Conservation (phyloP, 2,329 filamentous ascomycete genomes). For the Claviceps capensis region DNA sequence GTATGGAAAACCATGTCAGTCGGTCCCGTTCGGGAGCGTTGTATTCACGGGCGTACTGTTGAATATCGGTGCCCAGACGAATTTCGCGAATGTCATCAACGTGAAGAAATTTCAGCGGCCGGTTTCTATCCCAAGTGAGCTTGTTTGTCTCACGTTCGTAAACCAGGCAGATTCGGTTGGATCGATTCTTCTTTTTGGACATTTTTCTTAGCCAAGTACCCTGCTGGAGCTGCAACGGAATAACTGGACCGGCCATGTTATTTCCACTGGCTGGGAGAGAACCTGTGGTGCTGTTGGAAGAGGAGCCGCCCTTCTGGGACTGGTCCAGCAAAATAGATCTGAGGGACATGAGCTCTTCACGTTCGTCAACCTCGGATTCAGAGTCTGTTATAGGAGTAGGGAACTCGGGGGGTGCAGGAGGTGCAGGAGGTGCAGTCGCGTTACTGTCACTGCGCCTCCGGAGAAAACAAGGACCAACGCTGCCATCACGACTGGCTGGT, state of each 20-base stretch:
- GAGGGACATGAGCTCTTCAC: constrained; percentile 26
- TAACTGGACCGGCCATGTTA: constrained; percentile 51
- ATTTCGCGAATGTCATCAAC: constrained; percentile 94
- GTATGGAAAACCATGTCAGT: constrained; percentile 73
- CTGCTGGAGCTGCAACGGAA: constrained; percentile 62
- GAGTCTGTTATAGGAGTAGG: constrained; percentile 31
- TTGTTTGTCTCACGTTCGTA: constrained; percentile 75
- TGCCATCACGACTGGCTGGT: constrained; percentile 68
- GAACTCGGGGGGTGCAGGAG: constrained; percentile 39
- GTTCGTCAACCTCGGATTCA: constrained; percentile 43
- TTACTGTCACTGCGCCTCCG: constrained; percentile 83
- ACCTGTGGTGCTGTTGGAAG: constrained; percentile 31
- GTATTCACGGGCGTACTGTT: constrained; percentile 80
- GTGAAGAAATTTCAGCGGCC: constrained; percentile 73
- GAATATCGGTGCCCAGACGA: constrained; percentile 66
- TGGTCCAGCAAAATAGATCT: constrained; percentile 29
- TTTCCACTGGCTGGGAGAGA: constrained; percentile 31
- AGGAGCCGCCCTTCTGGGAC: constrained; percentile 28
- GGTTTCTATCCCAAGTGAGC: constrained; percentile 72
- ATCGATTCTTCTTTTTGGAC: constrained; percentile 69
- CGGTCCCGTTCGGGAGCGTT: constrained; percentile 54
- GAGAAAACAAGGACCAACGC: constrained; percentile 78
- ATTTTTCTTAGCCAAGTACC: constrained; percentile 72
- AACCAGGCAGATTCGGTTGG: constrained; percentile 55
- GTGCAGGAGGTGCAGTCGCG: constrained; percentile 48